Conservation (phyloP, 1,284 basidiomycete species). For the Boletellus dicymbophilus region DNA sequence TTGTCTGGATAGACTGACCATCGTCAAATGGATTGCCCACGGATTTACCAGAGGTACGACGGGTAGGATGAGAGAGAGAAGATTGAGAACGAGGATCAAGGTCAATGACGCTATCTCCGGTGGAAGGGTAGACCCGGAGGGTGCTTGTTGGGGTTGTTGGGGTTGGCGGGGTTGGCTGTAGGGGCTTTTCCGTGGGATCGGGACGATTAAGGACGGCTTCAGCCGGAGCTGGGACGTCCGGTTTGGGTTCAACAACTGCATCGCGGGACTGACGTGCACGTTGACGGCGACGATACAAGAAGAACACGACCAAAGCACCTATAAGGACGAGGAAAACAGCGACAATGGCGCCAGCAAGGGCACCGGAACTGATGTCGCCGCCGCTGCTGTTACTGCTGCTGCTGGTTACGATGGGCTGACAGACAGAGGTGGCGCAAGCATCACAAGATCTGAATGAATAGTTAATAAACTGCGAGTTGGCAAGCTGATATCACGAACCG, state of each 20-base stretch:
- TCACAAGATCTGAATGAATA: conserved; percentile 52
- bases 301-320: conserved; percentile 48
- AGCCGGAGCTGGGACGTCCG: conserved; percentile 70
- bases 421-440: conserved; percentile 48
- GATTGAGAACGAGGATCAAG: conserved; percentile 53
- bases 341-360: conserved; percentile 72
- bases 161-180: conserved; percentile 17
- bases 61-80: conserved; percentile 32
- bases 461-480: conserved; percentile 11
- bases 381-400: conserved; percentile 21
- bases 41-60: conserved; percentile 20
- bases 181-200: conserved; percentile 70
- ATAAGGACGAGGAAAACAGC: conserved; percentile 62
- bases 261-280: conserved; percentile 29
- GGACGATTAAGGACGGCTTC: conserved; percentile 76
- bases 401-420: conserved; percentile 14
- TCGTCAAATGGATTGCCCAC: conserved; percentile 75
- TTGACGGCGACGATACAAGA: conserved; percentile 63
- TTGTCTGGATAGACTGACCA: conserved; percentile 73
- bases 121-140: conserved; percentile 49
- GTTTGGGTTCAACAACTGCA: conserved; percentile 44
- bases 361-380: conserved; percentile 60
- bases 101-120: conserved; percentile 54
- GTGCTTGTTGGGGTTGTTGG: conserved; percentile 34
- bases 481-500: conserved; percentile 43